Base-by-base conservation (phyloP, 139 green algal species). In the Penium margaritaceum region DNA sequence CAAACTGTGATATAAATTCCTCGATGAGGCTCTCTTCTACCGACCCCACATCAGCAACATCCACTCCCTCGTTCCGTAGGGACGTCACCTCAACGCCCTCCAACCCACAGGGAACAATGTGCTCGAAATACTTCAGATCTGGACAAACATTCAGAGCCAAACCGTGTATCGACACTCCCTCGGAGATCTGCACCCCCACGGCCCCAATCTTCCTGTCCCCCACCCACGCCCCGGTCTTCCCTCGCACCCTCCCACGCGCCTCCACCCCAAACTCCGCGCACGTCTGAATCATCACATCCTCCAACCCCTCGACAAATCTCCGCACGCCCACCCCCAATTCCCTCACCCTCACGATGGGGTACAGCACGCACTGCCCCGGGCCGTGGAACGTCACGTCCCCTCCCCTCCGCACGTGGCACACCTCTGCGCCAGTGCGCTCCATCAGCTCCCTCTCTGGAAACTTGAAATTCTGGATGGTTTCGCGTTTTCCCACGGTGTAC, bases 191-290 rank as follows among this genome's bases (percentile, higher is more conserved):
- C 41, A 98, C 91, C 1, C 93, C 93, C 0, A 97, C 84, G 0
- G 93, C 93, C 0, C 82, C 92, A 7, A 98, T 80, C 79, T 98
- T 98, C 24, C 85, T 78, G 32, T 66, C 74, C 0, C 81, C 88
- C 5, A 92, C 87, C 91, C 92, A 97, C 29, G 95, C 90, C 2
- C 93, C 92, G 2, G 93, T 95, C 57, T 80, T 37, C 37, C 83
- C 75, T 1, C 66, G 66, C 24, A 91, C 72, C 0, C 80, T 57
- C 14, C 87, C 87, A 73, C 86, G 74, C 51, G 79, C 81, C 9
- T 36, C 5, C 24, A 85, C 75, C 1, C 83, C 83, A 32, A 70
- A 80, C 44, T 29, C 32, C 32, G n/a, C 68, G 15, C 46, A 65
- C 1, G 78, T 81, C 24, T 54, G 62, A 0, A 97, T 79, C 54